A percentile compares a stretch with the other conserved stretches of the same genome.
Evolutionary conservation across 345 rosid species (phyloP).

Genomic region (Citrus australasica): DNA sequence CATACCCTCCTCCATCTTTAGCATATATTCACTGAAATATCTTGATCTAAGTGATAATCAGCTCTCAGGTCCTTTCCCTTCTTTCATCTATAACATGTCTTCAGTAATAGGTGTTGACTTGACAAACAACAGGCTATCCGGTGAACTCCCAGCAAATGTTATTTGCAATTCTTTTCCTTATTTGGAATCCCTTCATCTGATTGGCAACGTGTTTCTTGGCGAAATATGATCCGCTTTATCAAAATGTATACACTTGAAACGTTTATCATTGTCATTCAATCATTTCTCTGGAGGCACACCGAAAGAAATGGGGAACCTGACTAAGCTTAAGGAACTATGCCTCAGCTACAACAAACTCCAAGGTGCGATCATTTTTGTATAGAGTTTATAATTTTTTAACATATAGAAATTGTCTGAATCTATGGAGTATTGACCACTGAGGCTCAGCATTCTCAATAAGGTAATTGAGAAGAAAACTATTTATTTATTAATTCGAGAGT

Average conservation of each 20-base stretch:
- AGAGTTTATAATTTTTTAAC: background rate
- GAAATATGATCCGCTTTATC: background rate
- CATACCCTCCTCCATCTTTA: too few relatives aligned
- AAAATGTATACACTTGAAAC: background rate
- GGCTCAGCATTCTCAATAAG: too few relatives aligned
- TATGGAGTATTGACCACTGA: too few relatives aligned
- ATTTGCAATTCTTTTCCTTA: background rate
- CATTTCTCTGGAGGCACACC: slow-evolving; percentile 8
- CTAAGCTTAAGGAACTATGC: too few relatives aligned
- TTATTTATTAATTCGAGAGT: too few relatives aligned
- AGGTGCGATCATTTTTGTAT: background rate
- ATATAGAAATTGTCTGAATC: too few relatives aligned
- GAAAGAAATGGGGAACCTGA: too few relatives aligned
- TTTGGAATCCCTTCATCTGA: background rate
- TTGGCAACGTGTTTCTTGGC: background rate
- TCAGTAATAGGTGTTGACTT: background rate
- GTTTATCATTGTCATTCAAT: background rate
- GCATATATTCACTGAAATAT: background rate
- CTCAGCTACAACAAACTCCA: background rate
- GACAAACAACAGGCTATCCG: background rate
- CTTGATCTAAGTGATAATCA: background rate
- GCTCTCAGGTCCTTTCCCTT: background rate
- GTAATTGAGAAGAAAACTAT: too few relatives aligned
- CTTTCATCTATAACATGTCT: background rate
- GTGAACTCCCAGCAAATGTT: background rate